phyloP scores from a whole-genome alignment of 2,329 filamentous ascomycete genomes.

The Monosporascus sp. region DNA sequence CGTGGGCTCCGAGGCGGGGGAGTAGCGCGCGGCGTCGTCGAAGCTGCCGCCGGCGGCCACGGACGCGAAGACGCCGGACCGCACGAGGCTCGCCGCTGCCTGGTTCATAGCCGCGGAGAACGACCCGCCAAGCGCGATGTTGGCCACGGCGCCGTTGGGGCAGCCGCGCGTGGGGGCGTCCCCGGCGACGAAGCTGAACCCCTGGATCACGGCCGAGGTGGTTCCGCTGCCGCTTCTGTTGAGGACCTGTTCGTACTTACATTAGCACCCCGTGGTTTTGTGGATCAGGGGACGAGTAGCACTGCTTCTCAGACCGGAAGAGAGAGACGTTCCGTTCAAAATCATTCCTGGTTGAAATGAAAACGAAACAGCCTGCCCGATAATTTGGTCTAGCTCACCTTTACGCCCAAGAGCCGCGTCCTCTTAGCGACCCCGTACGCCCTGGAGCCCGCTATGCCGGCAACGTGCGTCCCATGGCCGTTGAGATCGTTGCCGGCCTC shows the following conservation, averaged over 20 bases:
- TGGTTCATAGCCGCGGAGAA: constrained; percentile 42
- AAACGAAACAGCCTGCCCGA: too few species aligned
- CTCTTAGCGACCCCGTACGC: constrained; percentile 44
- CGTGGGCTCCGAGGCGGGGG: constrained; percentile 42
- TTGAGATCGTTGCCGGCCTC: constrained; percentile 29
- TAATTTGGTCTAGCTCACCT: constrained; percentile 25
- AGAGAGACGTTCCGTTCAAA: constrained; percentile 11
- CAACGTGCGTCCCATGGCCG: constrained; percentile 41
- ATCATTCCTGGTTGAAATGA: too few species aligned
- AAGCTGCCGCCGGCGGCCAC: constrained; percentile 51
- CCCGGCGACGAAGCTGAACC: constrained; percentile 35
- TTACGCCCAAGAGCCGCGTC: constrained; percentile 38
- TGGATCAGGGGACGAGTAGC: too few species aligned
- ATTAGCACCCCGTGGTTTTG: too few species aligned
- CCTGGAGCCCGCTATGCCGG: constrained; percentile 29
- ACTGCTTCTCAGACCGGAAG: background rate
- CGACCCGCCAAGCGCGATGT: constrained; percentile 48
- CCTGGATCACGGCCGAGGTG: constrained; percentile 23
- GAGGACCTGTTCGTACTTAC: background rate
- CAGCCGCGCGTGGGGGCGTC: constrained; percentile 36
- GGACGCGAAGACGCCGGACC: constrained; percentile 44
- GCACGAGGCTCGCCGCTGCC: constrained; percentile 41
- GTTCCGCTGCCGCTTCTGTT: background rate
- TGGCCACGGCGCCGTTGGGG: constrained; percentile 41
- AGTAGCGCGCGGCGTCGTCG: constrained; percentile 33